Percentiles rank a stretch among this genome's conserved stretches.
phyloP scores from a whole-genome alignment of 2,329 filamentous ascomycete species.

The Trichoderma gracile region DNA sequence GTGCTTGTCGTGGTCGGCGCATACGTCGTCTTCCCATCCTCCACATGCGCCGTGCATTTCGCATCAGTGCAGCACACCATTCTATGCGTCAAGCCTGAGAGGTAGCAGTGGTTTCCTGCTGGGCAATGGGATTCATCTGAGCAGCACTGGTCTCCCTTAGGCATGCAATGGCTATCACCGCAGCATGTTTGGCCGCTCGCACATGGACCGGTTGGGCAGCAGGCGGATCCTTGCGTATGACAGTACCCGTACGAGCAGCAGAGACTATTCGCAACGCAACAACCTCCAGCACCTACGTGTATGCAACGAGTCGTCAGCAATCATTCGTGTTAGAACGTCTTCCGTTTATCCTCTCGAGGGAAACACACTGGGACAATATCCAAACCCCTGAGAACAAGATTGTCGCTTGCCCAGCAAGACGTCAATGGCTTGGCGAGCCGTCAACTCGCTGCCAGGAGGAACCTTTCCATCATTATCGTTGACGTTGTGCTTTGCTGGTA shows the following conservation, averaged over 20 bases:
- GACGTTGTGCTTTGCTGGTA: constrained; percentile 16
- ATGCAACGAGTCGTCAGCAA: neutral
- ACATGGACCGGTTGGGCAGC: constrained; percentile 32
- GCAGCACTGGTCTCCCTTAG: constrained; percentile 30
- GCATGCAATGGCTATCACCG: constrained; percentile 31
- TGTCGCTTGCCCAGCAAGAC: constrained; percentile 28
- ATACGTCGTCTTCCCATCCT: constrained; percentile 28
- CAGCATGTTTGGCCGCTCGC: constrained; percentile 28
- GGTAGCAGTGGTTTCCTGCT: constrained; percentile 31
- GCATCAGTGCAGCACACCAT: constrained; percentile 32
- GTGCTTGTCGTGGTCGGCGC: constrained; percentile 28
- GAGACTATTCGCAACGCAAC: constrained; percentile 27
- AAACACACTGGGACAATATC: constrained; percentile 29
- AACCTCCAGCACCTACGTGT: constrained; percentile 26
- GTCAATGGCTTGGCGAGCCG: constrained; percentile 12
- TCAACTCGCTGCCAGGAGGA: neutral
- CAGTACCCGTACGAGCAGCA: constrained; percentile 35
- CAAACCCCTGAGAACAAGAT: constrained; percentile 29
- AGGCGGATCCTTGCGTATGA: constrained; percentile 25
- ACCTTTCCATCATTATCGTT: constrained; percentile 13
- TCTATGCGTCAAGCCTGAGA: neutral
- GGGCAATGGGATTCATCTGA: constrained; percentile 30
- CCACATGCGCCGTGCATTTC: constrained; percentile 32
- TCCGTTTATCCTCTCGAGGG: neutral
- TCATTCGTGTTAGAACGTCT: fast-evolving